Evolutionary conservation across 2,329 filamentous ascomycete genomes (phyloP).

Genomic region (Ophiocordyceps camponoti-rufipedis): DNA sequence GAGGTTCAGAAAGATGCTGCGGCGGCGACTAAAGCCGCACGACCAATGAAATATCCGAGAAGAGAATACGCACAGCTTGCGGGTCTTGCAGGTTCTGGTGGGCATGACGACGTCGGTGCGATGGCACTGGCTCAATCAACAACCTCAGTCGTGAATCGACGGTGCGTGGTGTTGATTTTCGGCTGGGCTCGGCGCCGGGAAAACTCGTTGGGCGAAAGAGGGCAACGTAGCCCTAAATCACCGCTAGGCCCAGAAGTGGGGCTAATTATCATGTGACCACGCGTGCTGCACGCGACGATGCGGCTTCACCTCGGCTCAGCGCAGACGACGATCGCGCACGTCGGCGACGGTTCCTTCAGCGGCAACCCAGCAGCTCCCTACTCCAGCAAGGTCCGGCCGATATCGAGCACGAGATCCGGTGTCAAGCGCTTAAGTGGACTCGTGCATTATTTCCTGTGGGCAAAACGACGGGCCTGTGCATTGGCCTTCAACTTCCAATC

Average conservation of each 20-base stretch:
- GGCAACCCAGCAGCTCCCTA: too few species aligned
- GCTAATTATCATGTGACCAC: not conserved
- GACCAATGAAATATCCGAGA: not conserved
- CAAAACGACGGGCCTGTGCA: not conserved
- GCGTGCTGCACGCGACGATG: not conserved
- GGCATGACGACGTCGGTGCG: slow-evolving; percentile 42
- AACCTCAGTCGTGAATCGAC: slow-evolving; percentile 15
- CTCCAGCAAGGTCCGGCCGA: too few species aligned
- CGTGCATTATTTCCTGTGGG: too few species aligned
- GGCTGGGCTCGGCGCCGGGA: slow-evolving; percentile 10
- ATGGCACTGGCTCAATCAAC: slow-evolving; percentile 20
- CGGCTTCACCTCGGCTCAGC: not conserved
- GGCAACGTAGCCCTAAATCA: slow-evolving; percentile 22
- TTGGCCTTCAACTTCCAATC: not conserved
- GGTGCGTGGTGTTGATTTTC: slow-evolving; percentile 20
- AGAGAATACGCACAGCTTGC: slow-evolving; percentile 49
- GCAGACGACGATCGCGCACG: not conserved
- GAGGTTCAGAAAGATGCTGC: not conserved
- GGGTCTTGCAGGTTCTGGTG: slow-evolving; percentile 58
- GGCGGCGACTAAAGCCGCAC: not conserved
- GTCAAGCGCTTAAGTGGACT: too few species aligned
- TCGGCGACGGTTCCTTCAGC: not conserved
- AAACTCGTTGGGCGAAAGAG: slow-evolving; percentile 20
- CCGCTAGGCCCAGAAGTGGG: not conserved
- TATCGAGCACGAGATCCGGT: too few species aligned